Evolutionary conservation across 2,329 filamentous ascomycete species (phyloP).

Genomic region (Sarocladiaceae sp.): DNA sequence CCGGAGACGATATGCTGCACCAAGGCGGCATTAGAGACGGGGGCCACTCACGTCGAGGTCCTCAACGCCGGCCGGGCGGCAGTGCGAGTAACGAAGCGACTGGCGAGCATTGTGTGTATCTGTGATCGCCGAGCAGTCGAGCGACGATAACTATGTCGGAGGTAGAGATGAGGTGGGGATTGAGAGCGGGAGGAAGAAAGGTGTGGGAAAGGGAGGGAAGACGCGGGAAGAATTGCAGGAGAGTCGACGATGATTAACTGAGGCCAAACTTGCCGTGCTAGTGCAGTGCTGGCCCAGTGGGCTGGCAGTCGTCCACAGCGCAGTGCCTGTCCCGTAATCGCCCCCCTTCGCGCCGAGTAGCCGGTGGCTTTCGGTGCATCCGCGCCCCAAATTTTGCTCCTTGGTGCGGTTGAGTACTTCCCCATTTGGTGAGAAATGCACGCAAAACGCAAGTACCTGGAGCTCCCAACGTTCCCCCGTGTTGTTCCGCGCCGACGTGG

Average conservation of each 20-base stretch:
- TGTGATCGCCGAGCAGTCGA: conserved; percentile 11
- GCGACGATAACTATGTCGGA: conserved; percentile 6
- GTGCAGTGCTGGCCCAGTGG: not conserved
- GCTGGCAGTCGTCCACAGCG: too few relatives aligned
- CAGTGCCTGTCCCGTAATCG: conserved; percentile 8
- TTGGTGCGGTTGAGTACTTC: not conserved
- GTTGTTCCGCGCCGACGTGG: conserved; percentile 5
- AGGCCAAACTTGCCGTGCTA: too few relatives aligned
- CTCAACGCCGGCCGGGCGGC: conserved; percentile 50
- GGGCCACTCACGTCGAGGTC: conserved; percentile 48
- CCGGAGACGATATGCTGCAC: not conserved
- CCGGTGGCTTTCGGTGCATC: not conserved
- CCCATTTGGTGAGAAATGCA: not conserved
- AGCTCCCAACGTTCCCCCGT: not conserved
- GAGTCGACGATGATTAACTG: conserved; percentile 6
- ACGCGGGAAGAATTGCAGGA: conserved; percentile 1
- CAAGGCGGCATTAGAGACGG: not conserved
- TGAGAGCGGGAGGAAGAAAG: conserved; percentile 8
- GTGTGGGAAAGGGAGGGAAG: conserved; percentile 2
- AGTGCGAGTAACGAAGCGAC: conserved; percentile 54
- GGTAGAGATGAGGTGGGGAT: not conserved
- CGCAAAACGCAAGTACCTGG: not conserved
- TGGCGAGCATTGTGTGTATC: conserved; percentile 53
- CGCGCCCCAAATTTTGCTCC: conserved; percentile 2
- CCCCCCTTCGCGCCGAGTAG: conserved; percentile 6